These are phyloP conservation scores for Nidularia sp. DNA, from an alignment of 768 basidiomycete species.

Conservation along the genomic window DNA sequence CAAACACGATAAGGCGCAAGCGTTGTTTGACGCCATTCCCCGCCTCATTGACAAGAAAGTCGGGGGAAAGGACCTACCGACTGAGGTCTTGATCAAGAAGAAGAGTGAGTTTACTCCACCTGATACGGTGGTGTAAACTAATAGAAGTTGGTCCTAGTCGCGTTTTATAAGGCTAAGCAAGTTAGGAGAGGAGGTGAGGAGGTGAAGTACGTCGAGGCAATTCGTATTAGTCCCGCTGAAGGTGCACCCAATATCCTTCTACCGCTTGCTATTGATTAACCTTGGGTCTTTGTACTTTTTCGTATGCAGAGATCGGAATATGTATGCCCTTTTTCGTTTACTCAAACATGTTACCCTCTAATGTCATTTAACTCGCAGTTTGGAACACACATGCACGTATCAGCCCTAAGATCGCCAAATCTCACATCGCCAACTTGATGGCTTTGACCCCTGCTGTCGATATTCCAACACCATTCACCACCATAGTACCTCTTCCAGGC, in stretches of 20 bases:
- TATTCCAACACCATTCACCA: conserved; percentile 24
- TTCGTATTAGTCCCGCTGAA: conserved; percentile 69
- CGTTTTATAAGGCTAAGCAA: conserved; percentile 73
- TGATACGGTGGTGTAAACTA: neutral
- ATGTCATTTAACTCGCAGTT: conserved; percentile 32
- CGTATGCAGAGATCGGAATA: neutral
- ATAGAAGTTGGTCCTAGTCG: conserved; percentile 38
- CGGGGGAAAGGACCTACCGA: conserved; percentile 66
- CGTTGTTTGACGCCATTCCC: conserved; percentile 60
- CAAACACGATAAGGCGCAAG: conserved; percentile 54
- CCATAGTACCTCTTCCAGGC: neutral
- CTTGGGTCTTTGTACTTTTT: neutral
- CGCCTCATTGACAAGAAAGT: conserved; percentile 56
- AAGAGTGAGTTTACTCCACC: conserved; percentile 43
- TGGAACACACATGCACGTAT: conserved; percentile 79
- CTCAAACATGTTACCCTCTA: neutral
- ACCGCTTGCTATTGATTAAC: too few species aligned
- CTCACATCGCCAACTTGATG: conserved; percentile 54
- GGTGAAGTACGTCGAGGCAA: conserved; percentile 43
- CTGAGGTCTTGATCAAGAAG: conserved; percentile 75
- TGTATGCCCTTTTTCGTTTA: neutral
- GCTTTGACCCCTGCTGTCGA: conserved; percentile 41
- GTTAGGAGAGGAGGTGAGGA: conserved; percentile 47
- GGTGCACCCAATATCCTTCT: conserved; percentile 63
- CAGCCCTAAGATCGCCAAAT: conserved; percentile 43